phyloP scores from a whole-genome alignment of 495 filamentous ascomycete genomes.

The Friedmanniomyces simplex region DNA sequence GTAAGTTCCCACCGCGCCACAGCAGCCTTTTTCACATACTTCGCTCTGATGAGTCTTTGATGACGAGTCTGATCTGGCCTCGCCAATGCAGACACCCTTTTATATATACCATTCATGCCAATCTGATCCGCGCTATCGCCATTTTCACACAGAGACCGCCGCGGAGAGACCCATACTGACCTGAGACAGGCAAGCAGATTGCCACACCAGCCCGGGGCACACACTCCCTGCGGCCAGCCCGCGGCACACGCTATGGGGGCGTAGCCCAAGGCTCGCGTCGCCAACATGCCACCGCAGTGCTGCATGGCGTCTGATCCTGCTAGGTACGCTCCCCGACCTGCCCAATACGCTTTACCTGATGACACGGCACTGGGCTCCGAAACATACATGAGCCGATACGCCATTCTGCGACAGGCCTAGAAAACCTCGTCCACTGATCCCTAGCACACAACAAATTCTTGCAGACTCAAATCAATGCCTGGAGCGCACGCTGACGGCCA shows the following conservation, averaged over 20 bases:
- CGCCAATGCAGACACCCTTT: constrained; percentile 65
- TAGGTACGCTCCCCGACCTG: not conserved
- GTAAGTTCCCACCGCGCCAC: too few species aligned
- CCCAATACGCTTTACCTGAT: constrained; percentile 47
- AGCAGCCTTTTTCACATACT: too few species aligned
- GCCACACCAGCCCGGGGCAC: not conserved
- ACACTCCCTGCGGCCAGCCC: not conserved
- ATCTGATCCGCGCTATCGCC: constrained; percentile 36
- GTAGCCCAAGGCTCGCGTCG: too few species aligned
- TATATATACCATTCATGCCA: constrained; percentile 76
- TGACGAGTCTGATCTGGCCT: constrained; percentile 81
- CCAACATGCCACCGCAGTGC: not conserved
- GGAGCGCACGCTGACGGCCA: not conserved
- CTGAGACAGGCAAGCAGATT: not conserved
- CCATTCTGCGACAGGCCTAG: constrained; percentile 98
- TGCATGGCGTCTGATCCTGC: not conserved
- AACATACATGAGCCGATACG: constrained; percentile 61
- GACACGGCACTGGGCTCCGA: constrained; percentile 99
- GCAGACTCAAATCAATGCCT: not conserved
- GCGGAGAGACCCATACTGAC: not conserved
- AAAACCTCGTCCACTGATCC: constrained; percentile 99
- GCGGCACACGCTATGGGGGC: too few species aligned
- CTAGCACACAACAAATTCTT: not conserved
- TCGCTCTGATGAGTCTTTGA: constrained; percentile 52
- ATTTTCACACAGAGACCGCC: not conserved